phyloP scores from a whole-genome alignment of 768 basidiomycete genomes.

The Tremella mesenterica region DNA sequence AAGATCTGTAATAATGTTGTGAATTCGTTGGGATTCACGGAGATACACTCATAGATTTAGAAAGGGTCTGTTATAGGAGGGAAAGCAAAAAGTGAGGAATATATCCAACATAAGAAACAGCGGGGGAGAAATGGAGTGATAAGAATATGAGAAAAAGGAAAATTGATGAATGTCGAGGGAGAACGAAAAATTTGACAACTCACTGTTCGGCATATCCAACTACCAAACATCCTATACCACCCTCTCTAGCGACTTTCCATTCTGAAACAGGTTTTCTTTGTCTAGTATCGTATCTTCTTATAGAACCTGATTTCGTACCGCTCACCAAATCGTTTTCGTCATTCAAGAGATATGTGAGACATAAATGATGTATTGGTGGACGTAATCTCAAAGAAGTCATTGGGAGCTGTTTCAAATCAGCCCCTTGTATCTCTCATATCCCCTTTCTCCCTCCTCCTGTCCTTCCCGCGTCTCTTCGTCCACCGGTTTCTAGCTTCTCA shows the following conservation, averaged over 20 bases:
- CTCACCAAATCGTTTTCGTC: constrained; percentile 25
- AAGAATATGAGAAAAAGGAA: neutral
- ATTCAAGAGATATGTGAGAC: constrained; percentile 22
- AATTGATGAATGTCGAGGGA: neutral
- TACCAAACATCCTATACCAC: constrained; percentile 30
- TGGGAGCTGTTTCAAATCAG: constrained; percentile 26
- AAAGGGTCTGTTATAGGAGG: too few relatives aligned
- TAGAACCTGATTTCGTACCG: constrained; percentile 39
- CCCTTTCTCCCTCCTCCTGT: too few relatives aligned
- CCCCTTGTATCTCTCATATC: too few relatives aligned
- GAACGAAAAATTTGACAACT: constrained; percentile 6
- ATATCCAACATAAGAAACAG: too few relatives aligned
- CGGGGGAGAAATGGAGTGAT: neutral
- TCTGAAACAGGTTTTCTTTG: constrained; percentile 37
- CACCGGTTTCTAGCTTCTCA: too few relatives aligned
- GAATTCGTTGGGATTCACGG: too few relatives aligned
- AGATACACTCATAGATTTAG: too few relatives aligned
- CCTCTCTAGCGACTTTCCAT: constrained; percentile 42
- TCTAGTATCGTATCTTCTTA: constrained; percentile 40
- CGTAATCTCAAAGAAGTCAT: constrained; percentile 34
- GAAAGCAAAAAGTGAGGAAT: too few relatives aligned
- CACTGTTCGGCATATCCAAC: constrained; percentile 33
- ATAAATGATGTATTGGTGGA: constrained; percentile 40
- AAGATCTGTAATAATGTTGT: too few relatives aligned
- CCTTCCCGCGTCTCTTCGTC: too few relatives aligned